Evolutionary conservation across 192 early-diverging fungal genomes (phyloP), one percentile per base, ranked within the genome.

Genomic region (Linnemannia hyalina): DNA sequence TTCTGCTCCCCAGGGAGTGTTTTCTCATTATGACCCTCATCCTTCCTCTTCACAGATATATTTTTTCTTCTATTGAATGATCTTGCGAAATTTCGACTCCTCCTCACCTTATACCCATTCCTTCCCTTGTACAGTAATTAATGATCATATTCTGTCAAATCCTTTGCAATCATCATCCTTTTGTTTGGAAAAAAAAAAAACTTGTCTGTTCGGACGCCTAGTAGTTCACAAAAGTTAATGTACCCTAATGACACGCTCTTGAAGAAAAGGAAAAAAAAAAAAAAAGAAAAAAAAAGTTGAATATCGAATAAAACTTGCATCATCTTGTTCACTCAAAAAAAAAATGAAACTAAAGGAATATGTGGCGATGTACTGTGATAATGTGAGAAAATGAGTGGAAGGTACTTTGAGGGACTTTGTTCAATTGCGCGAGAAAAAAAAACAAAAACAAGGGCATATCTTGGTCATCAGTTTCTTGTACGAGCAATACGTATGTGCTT

Each of bases 141-240:
- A 77, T 77, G 76, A 77, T 77, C 41, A 47, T 63, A 77, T 77
- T 69, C 76, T 77, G 76, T 77, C 76, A 69, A 69, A 69, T 29
- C 38, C 60, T 32, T 65, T 65, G 60, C 60, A 35, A 32, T 4
- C n/a, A 10, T 15, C 23, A 46, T 46, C 73, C 52, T 40, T 32
- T 36, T 10, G 38, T 74, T 38, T 7, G n/a, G 6, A 20, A 47
- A 44, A 38, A 72, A 38, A 57, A 49, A 49, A 49, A 55, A 23
- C 22, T 8, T 23, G n/a, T 60, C 57, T 60, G 57, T 60, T 60
- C 57, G 57, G 8, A 60, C 57, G 23, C n/a, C 29, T 26, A 32
- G 26, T 65, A 46, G 44, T 13, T 35, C 22, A 22, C 5, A 5
- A 52, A 52, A 52, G 60, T 65, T 32, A 3, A 65, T 65, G 60